Evolutionary conservation across 768 basidiomycete species (phyloP).

Genomic region (Megacollybia marginata): DNA sequence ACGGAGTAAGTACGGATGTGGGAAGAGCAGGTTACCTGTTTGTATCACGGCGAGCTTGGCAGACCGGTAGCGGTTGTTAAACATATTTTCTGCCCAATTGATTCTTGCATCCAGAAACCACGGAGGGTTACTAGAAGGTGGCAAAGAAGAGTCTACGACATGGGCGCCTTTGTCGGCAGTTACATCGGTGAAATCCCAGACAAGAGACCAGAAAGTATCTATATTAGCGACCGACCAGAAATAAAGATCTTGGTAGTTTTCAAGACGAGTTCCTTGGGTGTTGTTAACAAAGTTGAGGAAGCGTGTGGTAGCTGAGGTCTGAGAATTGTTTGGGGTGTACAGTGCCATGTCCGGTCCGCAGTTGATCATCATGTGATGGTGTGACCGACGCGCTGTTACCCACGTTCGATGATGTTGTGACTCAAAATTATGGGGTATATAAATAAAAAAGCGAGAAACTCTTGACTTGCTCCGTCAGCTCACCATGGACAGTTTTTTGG

Average conservation of each 20-base stretch:
- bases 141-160: conserved; percentile 47
- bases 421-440: background rate
- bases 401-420: background rate
- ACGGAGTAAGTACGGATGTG: conserved; percentile 6
- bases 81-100: conserved; percentile 82
- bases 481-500: background rate
- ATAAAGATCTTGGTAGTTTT: conserved; percentile 58
- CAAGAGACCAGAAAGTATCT: conserved; percentile 59
- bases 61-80: conserved; percentile 42
- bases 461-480: background rate
- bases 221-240: conserved; percentile 56
- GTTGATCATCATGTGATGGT: no score
- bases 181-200: conserved; percentile 65
- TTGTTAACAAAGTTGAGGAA: conserved; percentile 47
- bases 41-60: conserved; percentile 62
- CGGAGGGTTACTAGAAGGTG: conserved; percentile 53
- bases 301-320: conserved; percentile 36
- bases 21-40: conserved; percentile 36
- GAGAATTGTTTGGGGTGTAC: conserved; percentile 34
- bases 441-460: background rate
- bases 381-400: background rate
- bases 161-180: conserved; percentile 55
- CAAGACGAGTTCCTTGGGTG: conserved; percentile 33
- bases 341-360: conserved; percentile 19
- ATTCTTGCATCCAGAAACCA: conserved; percentile 66